Conservation (phyloP, 805 yeast species). For the Saccharomycopsis sp. region DNA sequence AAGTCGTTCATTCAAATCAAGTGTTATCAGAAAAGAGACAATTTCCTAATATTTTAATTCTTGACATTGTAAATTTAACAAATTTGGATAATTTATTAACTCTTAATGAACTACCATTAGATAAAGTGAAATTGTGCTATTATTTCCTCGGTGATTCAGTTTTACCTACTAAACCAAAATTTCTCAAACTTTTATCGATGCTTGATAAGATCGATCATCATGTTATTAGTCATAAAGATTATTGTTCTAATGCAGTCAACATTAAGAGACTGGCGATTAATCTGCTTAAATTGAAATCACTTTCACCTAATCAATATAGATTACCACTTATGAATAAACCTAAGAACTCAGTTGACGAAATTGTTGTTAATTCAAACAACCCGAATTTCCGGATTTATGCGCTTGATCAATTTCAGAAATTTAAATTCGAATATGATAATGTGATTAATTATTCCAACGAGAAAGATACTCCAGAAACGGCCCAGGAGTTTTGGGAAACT, state of each 20-base stretch:
- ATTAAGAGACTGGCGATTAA: constrained; percentile 49
- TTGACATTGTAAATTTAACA: constrained; percentile 60
- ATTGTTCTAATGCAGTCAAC: constrained; percentile 55
- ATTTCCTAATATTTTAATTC: constrained; percentile 54
- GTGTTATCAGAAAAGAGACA: constrained; percentile 58
- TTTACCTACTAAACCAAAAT: constrained; percentile 20
- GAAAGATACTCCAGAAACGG: not conserved
- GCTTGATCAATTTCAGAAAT: not conserved
- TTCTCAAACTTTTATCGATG: not conserved
- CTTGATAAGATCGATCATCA: constrained; percentile 36
- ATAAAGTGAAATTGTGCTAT: constrained; percentile 50
- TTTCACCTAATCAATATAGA: constrained; percentile 37
- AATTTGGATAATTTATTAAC: constrained; percentile 34
- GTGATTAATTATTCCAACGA: not conserved
- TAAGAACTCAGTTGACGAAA: not conserved
- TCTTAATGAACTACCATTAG: constrained; percentile 12
- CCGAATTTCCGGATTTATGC: not conserved
- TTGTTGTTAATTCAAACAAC: not conserved
- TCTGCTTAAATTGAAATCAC: constrained; percentile 48
- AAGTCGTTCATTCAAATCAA: constrained; percentile 53
- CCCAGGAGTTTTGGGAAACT: not conserved
- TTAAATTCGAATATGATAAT: not conserved
- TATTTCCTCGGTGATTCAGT: constrained; percentile 69
- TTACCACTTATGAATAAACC: constrained; percentile 27
- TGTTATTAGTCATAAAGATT: constrained; percentile 62